phyloP scores from a whole-genome alignment of 106 monocot species.

The Hemerocallis citrina region DNA sequence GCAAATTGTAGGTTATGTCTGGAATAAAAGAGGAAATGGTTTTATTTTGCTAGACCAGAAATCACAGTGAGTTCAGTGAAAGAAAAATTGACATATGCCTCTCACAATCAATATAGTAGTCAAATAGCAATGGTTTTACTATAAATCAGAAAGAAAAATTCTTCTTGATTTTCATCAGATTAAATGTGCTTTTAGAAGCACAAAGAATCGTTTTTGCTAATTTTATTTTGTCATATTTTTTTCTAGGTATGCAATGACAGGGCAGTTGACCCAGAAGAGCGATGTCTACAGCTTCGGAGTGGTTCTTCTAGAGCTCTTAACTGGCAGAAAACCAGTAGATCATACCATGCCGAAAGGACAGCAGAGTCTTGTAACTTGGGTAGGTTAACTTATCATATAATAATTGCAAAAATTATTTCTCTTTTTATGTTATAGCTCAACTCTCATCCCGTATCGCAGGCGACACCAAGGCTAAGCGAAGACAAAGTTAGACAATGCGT shows the following conservation, averaged over 20 bases:
- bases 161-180: neutral
- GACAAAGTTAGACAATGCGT: constrained; percentile 69
- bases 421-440: neutral
- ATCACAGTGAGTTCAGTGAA: too few species aligned
- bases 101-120: too few species aligned
- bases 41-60: too few species aligned
- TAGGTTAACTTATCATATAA: neutral
- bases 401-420: neutral
- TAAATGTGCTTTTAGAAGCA: neutral
- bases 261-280: constrained; percentile 14
- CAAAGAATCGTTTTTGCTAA: neutral
- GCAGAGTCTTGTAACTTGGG: constrained; percentile 24
- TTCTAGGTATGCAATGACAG: constrained; percentile 17
- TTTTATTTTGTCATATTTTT: neutral
- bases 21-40: too few species aligned
- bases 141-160: neutral
- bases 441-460: constrained; percentile 15
- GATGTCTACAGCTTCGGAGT: constrained; percentile 25
- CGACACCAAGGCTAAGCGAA: constrained; percentile 63
- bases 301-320: constrained; percentile 21
- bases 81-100: too few species aligned
- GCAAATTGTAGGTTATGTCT: too few species aligned
- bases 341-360: constrained; percentile 21
- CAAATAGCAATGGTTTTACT: too few species aligned
- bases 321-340: constrained; percentile 20